Evolutionary conservation across 148 eudicot genomes (phyloP), one percentile per base, ranked within the genome.

Genomic region (Dysphania ambrosioides): DNA sequence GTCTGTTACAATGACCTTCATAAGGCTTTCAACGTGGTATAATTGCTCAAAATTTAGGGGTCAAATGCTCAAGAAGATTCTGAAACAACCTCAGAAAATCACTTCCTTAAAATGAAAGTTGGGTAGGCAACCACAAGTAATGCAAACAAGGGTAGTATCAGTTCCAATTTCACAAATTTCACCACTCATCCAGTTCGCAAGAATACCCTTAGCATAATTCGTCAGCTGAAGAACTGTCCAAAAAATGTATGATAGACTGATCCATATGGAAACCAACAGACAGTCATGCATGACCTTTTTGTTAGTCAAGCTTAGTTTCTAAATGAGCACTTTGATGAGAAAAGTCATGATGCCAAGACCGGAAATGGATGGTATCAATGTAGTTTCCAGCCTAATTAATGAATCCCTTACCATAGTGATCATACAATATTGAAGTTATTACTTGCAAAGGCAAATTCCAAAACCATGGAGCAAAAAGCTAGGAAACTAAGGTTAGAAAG

Each of bases 111-210:
- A 27, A 40, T 35, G 44, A 5, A 65, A 65, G 68, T 36, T 38
- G 16, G 13, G 68, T 26, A 35, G 44, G 44, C 47, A 65, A n/a
- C 68, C 16, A 13, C 67, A 32, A 7, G 41, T 41, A 30, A 38
- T 38, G 67, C 67, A 63, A 63, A 63, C 67, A n/a, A 63, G 13
- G 70, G 51, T 47, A 15, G 13, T 11, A 42, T 42, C 47, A 42
- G 47, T 15, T 42, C 47, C 47, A 42, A 8, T 41, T 41, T 41
- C 12, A 41, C 12, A 10, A 41, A n/a, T n/a, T n/a, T n/a, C n/a
- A n/a, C n/a, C n/a, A n/a, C n/a, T n/a, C n/a, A n/a, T n/a, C n/a
- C n/a, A n/a, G n/a, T n/a, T n/a, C n/a, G n/a, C n/a, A n/a, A n/a
- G n/a, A n/a, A n/a, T n/a, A n/a, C n/a, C n/a, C n/a, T n/a, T n/a